Base-by-base conservation (phyloP, 192 early-diverging fungal genomes). In the Podila verticillata region DNA sequence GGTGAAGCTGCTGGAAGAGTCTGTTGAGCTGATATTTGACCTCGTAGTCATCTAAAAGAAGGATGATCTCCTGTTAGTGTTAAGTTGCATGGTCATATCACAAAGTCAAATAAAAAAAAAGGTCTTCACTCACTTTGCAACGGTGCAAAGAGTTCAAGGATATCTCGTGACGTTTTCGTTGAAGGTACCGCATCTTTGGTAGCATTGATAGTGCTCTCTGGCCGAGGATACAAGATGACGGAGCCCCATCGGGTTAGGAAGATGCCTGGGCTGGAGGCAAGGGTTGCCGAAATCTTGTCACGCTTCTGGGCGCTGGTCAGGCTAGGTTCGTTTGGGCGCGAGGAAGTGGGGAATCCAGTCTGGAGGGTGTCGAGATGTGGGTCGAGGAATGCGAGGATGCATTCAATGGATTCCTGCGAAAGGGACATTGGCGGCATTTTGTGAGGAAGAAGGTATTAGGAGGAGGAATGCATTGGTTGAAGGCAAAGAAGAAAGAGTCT, bases 231-330 rank as follows among this genome's bases (percentile, higher is more conserved):
- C 24, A 80, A 70, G 4, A 80, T 65, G 32, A 80, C 77, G 12
- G 77, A 72, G 9, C 77, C 77, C 77, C 77, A 80, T 17, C 62
- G 71, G 34, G 77, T 64, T 65, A 80, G 24, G 49, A 80, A 80
- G 62, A 80, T 72, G 39, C 65, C 62, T 4, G 77, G 70, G 59
- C 68, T 51, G 7, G 51, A 68, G 13, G 24, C 26, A 2, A 80
- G 49, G 20, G 70, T 72, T 0, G 58, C 32, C 19, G 57, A 65
- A 17, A 80, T 80, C 67, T 80, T 80, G 35, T 26, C 31, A 15
- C 70, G 70, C 28, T 80, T 80, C 26, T 72, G 77, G 12, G 34
- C 57, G 22, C 57, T 59, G 19, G 70, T 72, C 28, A 80, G 61
- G 30, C 34, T 32, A 3, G 77, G 69, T 7, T 68, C 70, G 29